Conservation (phyloP, 768 basidiomycete genomes). For the Polyporus arcularius region DNA sequence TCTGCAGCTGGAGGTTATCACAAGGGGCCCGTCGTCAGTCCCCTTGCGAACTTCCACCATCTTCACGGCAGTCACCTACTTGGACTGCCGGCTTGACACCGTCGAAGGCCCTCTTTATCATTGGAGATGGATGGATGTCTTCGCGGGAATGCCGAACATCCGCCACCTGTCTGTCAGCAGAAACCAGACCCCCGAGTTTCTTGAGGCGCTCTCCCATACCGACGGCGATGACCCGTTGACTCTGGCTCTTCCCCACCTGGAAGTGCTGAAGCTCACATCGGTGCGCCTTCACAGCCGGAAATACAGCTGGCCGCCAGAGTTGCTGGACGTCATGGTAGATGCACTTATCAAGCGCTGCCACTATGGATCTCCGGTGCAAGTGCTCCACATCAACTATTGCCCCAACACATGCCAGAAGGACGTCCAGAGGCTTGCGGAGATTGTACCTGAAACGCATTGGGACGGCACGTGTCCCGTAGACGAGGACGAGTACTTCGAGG, state of each 20-base stretch:
- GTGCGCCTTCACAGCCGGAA: conserved; percentile 2
- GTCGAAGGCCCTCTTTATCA: background rate
- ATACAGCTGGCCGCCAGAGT: conserved; percentile 5
- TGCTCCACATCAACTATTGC: conserved; percentile 2
- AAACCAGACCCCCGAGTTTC: background rate
- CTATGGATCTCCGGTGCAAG: background rate
- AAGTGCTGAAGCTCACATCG: background rate
- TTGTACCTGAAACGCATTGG: background rate
- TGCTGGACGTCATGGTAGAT: conserved; percentile 7
- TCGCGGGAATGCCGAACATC: conserved; percentile 7
- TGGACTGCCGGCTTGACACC: background rate
- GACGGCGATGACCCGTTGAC: too few relatives aligned
- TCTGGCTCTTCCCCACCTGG: background rate
- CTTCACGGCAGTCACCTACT: background rate
- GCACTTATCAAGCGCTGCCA: conserved; percentile 11
- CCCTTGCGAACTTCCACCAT: conserved; percentile 1
- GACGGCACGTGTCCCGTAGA: background rate
- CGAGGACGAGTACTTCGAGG: background rate
- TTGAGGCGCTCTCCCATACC: too few relatives aligned
- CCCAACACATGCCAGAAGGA: conserved; percentile 1
- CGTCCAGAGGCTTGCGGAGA: conserved; percentile 6
- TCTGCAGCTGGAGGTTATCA: too few relatives aligned
- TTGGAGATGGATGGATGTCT: conserved; percentile 14
- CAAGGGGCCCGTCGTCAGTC: background rate
- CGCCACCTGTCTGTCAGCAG: background rate